Evolutionary conservation across 495 filamentous ascomycete species (phyloP), one percentile per base, ranked within the genome.

Genomic region (Podospora bellae-mahoneyi): DNA sequence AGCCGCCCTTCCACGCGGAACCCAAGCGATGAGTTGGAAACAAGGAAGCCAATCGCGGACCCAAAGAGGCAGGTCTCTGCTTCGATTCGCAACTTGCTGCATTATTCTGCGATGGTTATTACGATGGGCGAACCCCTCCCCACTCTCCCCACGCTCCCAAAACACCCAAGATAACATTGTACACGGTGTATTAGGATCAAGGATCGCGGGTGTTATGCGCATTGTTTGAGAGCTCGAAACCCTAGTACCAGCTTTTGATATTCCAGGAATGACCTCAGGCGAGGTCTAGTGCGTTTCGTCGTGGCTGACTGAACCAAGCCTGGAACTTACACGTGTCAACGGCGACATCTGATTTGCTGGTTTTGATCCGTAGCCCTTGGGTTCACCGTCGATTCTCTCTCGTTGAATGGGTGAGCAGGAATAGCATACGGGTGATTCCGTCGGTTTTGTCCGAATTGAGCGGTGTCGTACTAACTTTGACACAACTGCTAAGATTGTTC

Each of bases 321-420:
- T 44, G 23, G 58, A 62, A 62, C 60, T 68, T 68, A 63, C 60
- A 67, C 48, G 66, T 67, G 66, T 58, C 55, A 19, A 23, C 18
- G 39, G 39, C 39, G 39, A 48, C 39, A 48, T 48, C 39, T 48
- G 39, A 48, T 48, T 48, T 48, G 39, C 39, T 48, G 39, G 39
- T 10, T 48, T 48, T 48, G 39, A 16, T 48, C 39, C 39, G 39
- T 10, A 10, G 39, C 39, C 9, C 39, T 48, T 23, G 23, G 39
- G 13, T 48, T 48, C 15, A 2, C 13, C 39, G 15, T 48, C 15
- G 39, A 48, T 48, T 48, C 39, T 48, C 39, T 48, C 39, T 48
- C 39, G 39, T 48, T 48, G 9, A 48, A 10, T 48, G 9, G 9
- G 9, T 10, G 2, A 7, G 1, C 39, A 48, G 7, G 39, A 48